Conservation (phyloP, 1,284 basidiomycete genomes). For the Pseudozyma tsukubaensis region DNA sequence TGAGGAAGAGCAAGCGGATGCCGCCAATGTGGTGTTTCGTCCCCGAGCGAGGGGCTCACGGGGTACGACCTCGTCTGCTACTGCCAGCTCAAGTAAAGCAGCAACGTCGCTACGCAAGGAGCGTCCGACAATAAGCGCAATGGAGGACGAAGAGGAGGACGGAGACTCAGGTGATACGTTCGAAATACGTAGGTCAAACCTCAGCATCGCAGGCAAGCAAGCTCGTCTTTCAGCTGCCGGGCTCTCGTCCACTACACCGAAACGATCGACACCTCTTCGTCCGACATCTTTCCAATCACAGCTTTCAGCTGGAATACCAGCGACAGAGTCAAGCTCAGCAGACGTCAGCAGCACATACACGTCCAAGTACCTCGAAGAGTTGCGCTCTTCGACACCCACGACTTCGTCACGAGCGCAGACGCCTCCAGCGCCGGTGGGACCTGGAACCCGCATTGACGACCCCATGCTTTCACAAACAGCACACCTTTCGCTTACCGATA, state of each 20-base stretch:
- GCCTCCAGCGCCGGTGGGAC: slow-evolving; percentile 10
- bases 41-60: slow-evolving; percentile 16
- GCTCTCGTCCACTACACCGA: slow-evolving; percentile 1
- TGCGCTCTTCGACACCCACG: slow-evolving; percentile 36
- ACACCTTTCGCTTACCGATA: slow-evolving; percentile 4
- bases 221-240: slow-evolving; percentile 7
- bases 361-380: slow-evolving; percentile 37
- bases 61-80: slow-evolving; percentile 7
- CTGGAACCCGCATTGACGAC: slow-evolving; percentile 26
- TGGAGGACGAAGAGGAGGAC: slow-evolving; percentile 16
- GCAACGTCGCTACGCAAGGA: not conserved
- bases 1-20: slow-evolving; percentile 6
- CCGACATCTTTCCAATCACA: slow-evolving; percentile 16
- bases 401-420: slow-evolving; percentile 18
- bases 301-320: not conserved
- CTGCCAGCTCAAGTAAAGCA: slow-evolving; percentile 1
- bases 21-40: slow-evolving; percentile 27
- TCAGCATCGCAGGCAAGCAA: slow-evolving; percentile 12
- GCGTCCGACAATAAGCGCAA: not conserved
- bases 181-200: slow-evolving; percentile 34
- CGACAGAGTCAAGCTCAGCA: slow-evolving; percentile 1
- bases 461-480: slow-evolving; percentile 28
- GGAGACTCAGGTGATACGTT: slow-evolving; percentile 12
- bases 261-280: slow-evolving; percentile 18
- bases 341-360: slow-evolving; percentile 14